Conservation (phyloP, 257 asterid species). For the Coffea canephora region DNA sequence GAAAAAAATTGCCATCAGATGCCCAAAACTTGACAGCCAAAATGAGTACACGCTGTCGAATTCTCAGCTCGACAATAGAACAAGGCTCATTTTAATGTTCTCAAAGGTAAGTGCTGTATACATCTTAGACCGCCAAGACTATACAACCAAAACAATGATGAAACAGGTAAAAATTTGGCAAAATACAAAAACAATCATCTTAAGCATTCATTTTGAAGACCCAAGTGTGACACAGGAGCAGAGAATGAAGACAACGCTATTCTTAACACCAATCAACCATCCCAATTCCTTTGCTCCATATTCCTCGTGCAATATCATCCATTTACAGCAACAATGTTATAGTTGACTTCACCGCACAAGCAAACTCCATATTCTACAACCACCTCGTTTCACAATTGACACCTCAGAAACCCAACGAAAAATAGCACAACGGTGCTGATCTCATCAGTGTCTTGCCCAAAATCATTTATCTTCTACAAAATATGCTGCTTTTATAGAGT, state of each 20-base stretch:
- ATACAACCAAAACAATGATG: slow-evolving; percentile 13
- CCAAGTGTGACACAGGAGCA: slow-evolving; percentile 33
- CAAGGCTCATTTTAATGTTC: slow-evolving; percentile 28
- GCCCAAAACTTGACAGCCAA: slow-evolving; percentile 1
- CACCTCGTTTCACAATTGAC: slow-evolving; percentile 23
- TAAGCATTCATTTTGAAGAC: slow-evolving; percentile 27
- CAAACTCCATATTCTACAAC: slow-evolving; percentile 26
- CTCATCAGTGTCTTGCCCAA: slow-evolving; percentile 8
- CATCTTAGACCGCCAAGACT: slow-evolving; percentile 30
- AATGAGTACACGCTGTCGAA: slow-evolving; percentile 19
- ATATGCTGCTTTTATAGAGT: not conserved
- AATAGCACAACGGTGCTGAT: slow-evolving; percentile 23
- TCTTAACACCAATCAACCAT: slow-evolving; percentile 45
- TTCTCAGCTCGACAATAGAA: slow-evolving; percentile 37
- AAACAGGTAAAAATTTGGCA: slow-evolving; percentile 10
- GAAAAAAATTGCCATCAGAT: not conserved
- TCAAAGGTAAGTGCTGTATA: slow-evolving; percentile 26
- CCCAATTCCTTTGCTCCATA: slow-evolving; percentile 26
- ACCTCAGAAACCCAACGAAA: slow-evolving; percentile 29
- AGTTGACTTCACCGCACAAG: slow-evolving; percentile 30
- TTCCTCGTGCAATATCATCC: slow-evolving; percentile 34
- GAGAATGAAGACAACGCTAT: slow-evolving; percentile 37
- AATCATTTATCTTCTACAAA: slow-evolving; percentile 6
- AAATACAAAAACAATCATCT: slow-evolving; percentile 35
- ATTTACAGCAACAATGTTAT: slow-evolving; percentile 47